Evolutionary conservation across 2,329 filamentous ascomycete genomes (phyloP).

Genomic region (Emmonsia crescens): DNA sequence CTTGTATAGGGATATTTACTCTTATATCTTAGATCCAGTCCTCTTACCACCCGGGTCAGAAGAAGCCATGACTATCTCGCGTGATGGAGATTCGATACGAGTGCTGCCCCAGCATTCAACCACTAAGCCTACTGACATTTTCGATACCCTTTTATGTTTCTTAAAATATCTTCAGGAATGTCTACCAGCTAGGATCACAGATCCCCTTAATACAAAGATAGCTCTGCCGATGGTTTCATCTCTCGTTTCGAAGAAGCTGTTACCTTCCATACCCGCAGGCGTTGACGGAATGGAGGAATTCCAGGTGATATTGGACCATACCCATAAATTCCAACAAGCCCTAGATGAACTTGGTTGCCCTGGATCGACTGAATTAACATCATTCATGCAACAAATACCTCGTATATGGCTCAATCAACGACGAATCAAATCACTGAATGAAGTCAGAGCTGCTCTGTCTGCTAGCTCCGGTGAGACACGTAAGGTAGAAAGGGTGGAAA

Average conservation of each 20-base stretch:
- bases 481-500: conserved; percentile 74
- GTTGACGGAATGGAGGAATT: conserved; percentile 62
- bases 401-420: conserved; percentile 78
- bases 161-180: conserved; percentile 41
- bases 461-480: conserved; percentile 56
- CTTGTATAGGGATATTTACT: conserved; percentile 24
- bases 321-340: conserved; percentile 52
- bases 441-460: conserved; percentile 58
- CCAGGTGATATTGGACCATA: conserved; percentile 55
- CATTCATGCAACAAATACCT: conserved; percentile 73
- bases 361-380: conserved; percentile 50
- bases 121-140: conserved; percentile 25
- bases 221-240: conserved; percentile 57
- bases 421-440: conserved; percentile 66
- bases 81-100: conserved; percentile 21
- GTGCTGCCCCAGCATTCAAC: conserved; percentile 18
- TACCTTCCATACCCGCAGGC: conserved; percentile 63
- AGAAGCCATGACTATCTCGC: conserved; percentile 19
- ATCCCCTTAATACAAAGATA: conserved; percentile 55
- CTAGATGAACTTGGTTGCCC: conserved; percentile 55
- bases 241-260: conserved; percentile 64
- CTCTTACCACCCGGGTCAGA: conserved; percentile 20
- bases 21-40: conserved; percentile 24
- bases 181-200: conserved; percentile 39
- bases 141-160: conserved; percentile 35